Base-by-base conservation (phyloP, 1,284 basidiomycete species). In the Austroboletus sp. region DNA sequence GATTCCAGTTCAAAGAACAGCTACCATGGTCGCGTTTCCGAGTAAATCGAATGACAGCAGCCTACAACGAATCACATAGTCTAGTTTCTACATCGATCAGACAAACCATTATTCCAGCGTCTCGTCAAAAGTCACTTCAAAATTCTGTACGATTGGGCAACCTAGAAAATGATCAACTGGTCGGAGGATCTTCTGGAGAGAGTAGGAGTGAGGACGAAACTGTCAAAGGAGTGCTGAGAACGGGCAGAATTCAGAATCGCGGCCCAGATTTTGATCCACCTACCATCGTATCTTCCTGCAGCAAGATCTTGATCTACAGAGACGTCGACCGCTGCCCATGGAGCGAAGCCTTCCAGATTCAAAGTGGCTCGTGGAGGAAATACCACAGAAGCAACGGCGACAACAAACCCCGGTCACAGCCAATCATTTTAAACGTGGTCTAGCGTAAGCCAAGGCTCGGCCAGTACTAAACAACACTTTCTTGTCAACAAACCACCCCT, bases 1-100 rank as follows among this genome's bases (percentile, higher is more conserved):
- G 31, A 38, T 66, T 23, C 17, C 47, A 54, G 47, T 55, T 44
- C 50, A 61, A 34, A 60, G 60, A 10, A 31, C 80, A 77, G 56
- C 66, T 74, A 7, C 59, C 70, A 0, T 61, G 79, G 31, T 86
- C 85, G 5, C 74, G 70, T 27, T 87, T 87, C 64, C 82, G 75
- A 58, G 73, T 78, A 2, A 71, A 66, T 41, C 75, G 71, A n/a
- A 62, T 78, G 37, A 66, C 71, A 13, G 65, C 71, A 33, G 67
- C 73, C 1, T 77, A 75, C 50, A 66, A 69, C 49, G 60, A 63
- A 19, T 63, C 69, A 2, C 51, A 57, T 26, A 53, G 61, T 39
- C 53, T 55, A 12, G 42, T 65, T 4, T 69, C 72, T 15, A 66
- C 57, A 39, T 73, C 73, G 3, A 60, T 78, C 26, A 76, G 69